Evolutionary conservation across 768 basidiomycete species (phyloP).

Genomic region (Lactarius hengduanensis): DNA sequence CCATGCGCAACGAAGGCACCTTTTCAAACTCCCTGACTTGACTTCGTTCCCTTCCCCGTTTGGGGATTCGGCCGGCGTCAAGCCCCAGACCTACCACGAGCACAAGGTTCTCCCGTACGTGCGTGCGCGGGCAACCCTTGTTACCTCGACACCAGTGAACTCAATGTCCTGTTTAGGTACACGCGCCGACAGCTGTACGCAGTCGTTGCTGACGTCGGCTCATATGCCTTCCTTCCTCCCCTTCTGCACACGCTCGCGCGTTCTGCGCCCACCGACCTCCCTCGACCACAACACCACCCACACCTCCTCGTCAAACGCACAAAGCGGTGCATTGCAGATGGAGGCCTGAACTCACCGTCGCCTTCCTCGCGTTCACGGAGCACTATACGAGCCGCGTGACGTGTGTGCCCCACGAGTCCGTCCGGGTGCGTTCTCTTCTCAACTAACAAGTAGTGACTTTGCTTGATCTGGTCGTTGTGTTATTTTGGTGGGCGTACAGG

Average conservation of each 20-base stretch:
- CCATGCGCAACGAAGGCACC: conserved; percentile 19
- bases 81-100: conserved; percentile 71
- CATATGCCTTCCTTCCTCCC: conserved; percentile 88
- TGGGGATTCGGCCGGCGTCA: conserved; percentile 35
- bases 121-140: neutral
- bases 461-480: too few species aligned
- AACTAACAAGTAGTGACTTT: conserved; percentile 11
- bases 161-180: conserved; percentile 51
- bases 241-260: conserved; percentile 74
- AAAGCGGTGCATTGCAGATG: conserved; percentile 44
- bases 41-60: conserved; percentile 44
- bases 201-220: conserved; percentile 82
- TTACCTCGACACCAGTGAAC: neutral
- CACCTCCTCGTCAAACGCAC: conserved; percentile 24
- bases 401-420: conserved; percentile 72
- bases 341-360: conserved; percentile 86
- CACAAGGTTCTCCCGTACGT: conserved; percentile 86
- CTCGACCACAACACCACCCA: conserved; percentile 15
- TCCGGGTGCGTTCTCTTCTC: conserved; percentile 59
- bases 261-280: conserved; percentile 46
- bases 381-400: conserved; percentile 85
- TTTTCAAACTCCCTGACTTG: conserved; percentile 47
- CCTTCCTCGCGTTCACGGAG: conserved; percentile 85
- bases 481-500: conserved; percentile 42
- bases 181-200: conserved; percentile 74